Evolutionary conservation across 2,329 filamentous ascomycete species (phyloP).

Genomic region (Stromatinia cepivora): DNA sequence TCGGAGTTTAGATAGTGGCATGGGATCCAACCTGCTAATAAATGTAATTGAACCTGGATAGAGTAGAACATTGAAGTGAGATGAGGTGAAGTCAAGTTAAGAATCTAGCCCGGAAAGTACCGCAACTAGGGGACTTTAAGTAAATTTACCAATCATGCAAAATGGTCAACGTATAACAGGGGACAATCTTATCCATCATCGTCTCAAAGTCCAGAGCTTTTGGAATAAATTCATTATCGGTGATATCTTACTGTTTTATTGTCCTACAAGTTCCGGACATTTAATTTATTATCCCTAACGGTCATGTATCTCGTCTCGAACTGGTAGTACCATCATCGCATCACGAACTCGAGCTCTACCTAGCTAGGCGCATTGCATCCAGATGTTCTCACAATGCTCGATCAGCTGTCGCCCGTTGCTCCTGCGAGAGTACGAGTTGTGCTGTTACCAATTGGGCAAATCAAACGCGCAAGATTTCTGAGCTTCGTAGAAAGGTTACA

Average conservation of each 20-base stretch:
- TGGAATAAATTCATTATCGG: background rate
- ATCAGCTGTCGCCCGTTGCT: conserved; percentile 86
- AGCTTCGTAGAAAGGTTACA: conserved; percentile 77
- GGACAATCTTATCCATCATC: conserved; percentile 20
- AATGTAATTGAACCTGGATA: background rate
- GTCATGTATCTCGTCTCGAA: conserved; percentile 8
- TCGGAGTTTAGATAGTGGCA: background rate
- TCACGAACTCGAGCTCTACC: conserved; percentile 18
- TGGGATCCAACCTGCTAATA: no score
- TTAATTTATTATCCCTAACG: conserved; percentile 6
- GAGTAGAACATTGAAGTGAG: background rate
- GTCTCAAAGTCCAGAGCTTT: conserved; percentile 10
- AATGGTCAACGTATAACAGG: conserved; percentile 23
- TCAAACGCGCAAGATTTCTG: conserved; percentile 78
- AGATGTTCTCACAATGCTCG: conserved; percentile 72
- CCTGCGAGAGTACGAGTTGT: conserved; percentile 88
- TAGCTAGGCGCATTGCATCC: conserved; percentile 36
- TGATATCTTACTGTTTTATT: background rate
- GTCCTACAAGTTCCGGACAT: conserved; percentile 8
- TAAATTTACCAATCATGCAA: conserved; percentile 4
- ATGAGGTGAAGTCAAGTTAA: conserved; percentile 13
- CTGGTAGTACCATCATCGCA: background rate
- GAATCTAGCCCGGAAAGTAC: conserved; percentile 13
- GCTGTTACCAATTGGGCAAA: conserved; percentile 81
- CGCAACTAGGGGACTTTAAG: background rate